A percentile compares a stretch with the other conserved stretches of the same genome.
Conservation (phyloP, 257 asterid genomes). For the Salvia splendens region DNA sequence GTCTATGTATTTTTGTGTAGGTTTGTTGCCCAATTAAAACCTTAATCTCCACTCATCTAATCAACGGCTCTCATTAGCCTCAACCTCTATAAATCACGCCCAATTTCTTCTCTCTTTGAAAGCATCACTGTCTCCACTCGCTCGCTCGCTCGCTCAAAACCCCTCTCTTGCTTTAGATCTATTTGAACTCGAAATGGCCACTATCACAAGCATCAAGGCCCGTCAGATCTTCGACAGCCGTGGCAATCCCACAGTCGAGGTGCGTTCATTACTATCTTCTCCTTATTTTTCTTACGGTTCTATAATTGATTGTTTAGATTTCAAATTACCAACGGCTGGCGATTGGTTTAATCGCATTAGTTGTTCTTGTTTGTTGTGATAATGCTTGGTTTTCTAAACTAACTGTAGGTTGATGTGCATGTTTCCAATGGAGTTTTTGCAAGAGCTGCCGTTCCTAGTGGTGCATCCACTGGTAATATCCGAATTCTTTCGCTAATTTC, state of each 20-base stretch:
- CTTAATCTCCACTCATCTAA: conserved; percentile 29
- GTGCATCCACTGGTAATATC: conserved; percentile 90
- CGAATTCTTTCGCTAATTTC: background rate
- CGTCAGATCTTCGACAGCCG: conserved; percentile 98
- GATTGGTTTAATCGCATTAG: conserved; percentile 15
- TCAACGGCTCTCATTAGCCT: conserved; percentile 53
- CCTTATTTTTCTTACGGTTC: background rate
- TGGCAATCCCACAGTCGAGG: conserved; percentile 97
- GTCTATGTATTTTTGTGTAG: conserved; percentile 31
- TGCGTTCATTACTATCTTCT: conserved; percentile 31
- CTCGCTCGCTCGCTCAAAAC: background rate
- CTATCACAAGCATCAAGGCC: conserved; percentile 77
- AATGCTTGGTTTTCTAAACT: background rate
- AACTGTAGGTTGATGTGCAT: conserved; percentile 63
- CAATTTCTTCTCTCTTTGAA: background rate
- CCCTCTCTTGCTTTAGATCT: conserved; percentile 26
- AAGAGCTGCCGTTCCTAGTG: conserved; percentile 95
- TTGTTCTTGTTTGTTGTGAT: background rate
- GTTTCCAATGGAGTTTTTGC: conserved; percentile 57
- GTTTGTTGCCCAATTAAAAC: conserved; percentile 42
- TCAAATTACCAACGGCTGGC: background rate
- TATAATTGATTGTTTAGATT: too few species aligned
- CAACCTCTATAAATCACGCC: conserved; percentile 40
- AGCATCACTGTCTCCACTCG: background rate
- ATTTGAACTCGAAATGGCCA: conserved; percentile 37